phyloP scores from a whole-genome alignment of 31 red algal species.

The Asparagopsis taxiformis region DNA sequence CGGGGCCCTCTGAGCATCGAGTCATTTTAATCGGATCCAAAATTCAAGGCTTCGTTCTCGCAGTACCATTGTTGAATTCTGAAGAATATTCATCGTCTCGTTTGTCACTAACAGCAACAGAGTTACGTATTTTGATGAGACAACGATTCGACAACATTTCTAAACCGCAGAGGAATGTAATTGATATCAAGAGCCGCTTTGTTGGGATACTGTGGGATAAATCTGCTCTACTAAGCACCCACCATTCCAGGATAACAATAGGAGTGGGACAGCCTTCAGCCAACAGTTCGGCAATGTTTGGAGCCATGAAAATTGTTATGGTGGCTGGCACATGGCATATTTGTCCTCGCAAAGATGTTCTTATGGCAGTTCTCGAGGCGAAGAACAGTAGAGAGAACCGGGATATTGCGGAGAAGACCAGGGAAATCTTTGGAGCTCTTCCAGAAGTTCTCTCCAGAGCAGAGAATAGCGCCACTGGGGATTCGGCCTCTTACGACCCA shows the following conservation, averaged over 20 bases:
- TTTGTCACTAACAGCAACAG: conserved; percentile 54
- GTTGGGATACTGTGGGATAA: conserved; percentile 72
- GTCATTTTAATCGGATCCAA: conserved; percentile 53
- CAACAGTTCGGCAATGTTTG: conserved; percentile 37
- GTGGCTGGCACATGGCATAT: conserved; percentile 70
- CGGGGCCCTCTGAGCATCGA: conserved; percentile 39
- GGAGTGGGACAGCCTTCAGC: conserved; percentile 25
- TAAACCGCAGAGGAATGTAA: conserved; percentile 28
- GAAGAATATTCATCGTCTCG: conserved; percentile 60
- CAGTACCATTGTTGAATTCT: conserved; percentile 50
- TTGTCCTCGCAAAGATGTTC: conserved; percentile 71
- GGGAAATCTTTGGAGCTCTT: conserved; percentile 7
- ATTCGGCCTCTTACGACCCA: conserved; percentile 40
- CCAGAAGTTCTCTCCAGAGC: conserved; percentile 3
- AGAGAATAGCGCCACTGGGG: conserved; percentile 25
- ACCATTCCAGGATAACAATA: conserved; percentile 55
- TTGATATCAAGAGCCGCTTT: conserved; percentile 66
- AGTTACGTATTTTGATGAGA: conserved; percentile 50
- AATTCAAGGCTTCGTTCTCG: conserved; percentile 61
- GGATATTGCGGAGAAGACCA: conserved; percentile 23
- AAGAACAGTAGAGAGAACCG: conserved; percentile 54
- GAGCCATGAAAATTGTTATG: conserved; percentile 41
- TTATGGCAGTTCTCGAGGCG: conserved; percentile 59
- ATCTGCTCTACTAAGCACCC: conserved; percentile 53
- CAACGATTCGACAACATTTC: conserved; percentile 48